A percentile compares a stretch with the other conserved stretches of the same genome.
phyloP scores from a whole-genome alignment of 495 filamentous ascomycete genomes.

The Cercophora sp. region DNA sequence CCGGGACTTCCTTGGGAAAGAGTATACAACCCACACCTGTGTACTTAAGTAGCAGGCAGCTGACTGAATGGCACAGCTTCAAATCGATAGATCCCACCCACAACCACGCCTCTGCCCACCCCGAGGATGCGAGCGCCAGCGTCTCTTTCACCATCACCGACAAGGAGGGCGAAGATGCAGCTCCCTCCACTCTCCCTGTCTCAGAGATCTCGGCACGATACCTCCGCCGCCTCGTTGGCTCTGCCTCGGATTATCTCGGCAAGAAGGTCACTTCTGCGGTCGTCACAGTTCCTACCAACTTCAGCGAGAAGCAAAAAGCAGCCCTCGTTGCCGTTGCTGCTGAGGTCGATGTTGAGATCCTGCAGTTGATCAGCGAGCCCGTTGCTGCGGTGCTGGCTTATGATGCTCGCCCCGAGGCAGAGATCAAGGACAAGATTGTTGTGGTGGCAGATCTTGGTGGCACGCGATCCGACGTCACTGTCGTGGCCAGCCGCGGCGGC shows the following conservation, averaged over 20 bases:
- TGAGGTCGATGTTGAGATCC: slow-evolving; percentile 77
- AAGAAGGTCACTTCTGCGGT: slow-evolving; percentile 90
- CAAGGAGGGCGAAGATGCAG: slow-evolving; percentile 55
- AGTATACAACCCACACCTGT: too few species aligned
- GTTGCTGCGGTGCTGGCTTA: slow-evolving; percentile 87
- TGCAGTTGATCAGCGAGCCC: slow-evolving; percentile 93
- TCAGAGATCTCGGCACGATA: slow-evolving; percentile 86
- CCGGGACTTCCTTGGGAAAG: slow-evolving; percentile 90
- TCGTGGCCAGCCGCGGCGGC: slow-evolving; percentile 84
- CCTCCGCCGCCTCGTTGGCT: slow-evolving; percentile 71
- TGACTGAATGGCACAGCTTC: slow-evolving; percentile 50
- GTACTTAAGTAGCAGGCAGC: not conserved
- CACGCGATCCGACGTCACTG: slow-evolving; percentile 85
- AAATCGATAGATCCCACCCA: slow-evolving; percentile 94
- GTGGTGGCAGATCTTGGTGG: slow-evolving; percentile 93
- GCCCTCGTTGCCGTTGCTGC: slow-evolving; percentile 74
- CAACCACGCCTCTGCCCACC: slow-evolving; percentile 90
- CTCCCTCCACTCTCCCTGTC: slow-evolving; percentile 67
- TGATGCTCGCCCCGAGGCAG: slow-evolving; percentile 76
- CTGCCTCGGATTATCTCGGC: slow-evolving; percentile 86
- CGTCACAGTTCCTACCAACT: slow-evolving; percentile 91
- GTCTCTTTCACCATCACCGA: slow-evolving; percentile 83
- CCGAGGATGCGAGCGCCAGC: slow-evolving; percentile 65
- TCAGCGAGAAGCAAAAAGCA: slow-evolving; percentile 76
- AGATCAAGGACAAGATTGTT: slow-evolving; percentile 76